Evolutionary conservation across 2,329 filamentous ascomycete genomes (phyloP), one percentile per base, ranked within the genome.

Genomic region (Alternaria ventricosa): DNA sequence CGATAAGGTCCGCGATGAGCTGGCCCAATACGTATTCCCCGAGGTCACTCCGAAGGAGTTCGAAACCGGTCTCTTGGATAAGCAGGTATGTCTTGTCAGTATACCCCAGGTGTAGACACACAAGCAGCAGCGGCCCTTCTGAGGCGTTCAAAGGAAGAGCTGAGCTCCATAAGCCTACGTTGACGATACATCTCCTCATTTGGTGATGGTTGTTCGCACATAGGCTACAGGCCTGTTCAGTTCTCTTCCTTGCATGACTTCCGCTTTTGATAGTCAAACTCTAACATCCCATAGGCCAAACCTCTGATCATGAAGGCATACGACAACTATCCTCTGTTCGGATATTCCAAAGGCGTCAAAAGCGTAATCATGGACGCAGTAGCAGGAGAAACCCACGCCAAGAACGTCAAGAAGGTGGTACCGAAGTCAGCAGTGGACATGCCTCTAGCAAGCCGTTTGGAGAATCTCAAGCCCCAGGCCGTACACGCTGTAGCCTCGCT

Each of bases 401-500:
- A 62, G n/a, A 66, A 66, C 13, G 23, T 45, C 20, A 55, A 43
- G 11, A 28, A 56, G 22, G 23, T 8, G 13, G 46, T 10, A 25
- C 11, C 47, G 7, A 41, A 61, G 36, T 33, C 23, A 0, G 7
- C 7, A 36, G 33, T n/a, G 15, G 59, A 27, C 46, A 36, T 49
- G 33, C 57, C 2, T 53, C 20, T 59, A n/a, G 44, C 25, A 3
- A 15, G n/a, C n/a, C 60, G 55, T 11, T 36, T 75, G 2, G n/a
- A 57, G 1, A 23, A 56, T 0, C 60, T 75, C 20, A 66, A 68
- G 5, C 15, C 67, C 0, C 50, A 60, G 6, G 67, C 56, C n/a
- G 57, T 72, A 13, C 30, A 60, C 2, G 36, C 25, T 0, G 61
- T 76, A 2, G 27, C 61, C 1, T 7, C 62, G 5, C 6, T 41